These are phyloP conservation scores for Aspergillus sp. DNA, from an alignment of 2,329 filamentous ascomycete species.

Conservation along the genomic window DNA sequence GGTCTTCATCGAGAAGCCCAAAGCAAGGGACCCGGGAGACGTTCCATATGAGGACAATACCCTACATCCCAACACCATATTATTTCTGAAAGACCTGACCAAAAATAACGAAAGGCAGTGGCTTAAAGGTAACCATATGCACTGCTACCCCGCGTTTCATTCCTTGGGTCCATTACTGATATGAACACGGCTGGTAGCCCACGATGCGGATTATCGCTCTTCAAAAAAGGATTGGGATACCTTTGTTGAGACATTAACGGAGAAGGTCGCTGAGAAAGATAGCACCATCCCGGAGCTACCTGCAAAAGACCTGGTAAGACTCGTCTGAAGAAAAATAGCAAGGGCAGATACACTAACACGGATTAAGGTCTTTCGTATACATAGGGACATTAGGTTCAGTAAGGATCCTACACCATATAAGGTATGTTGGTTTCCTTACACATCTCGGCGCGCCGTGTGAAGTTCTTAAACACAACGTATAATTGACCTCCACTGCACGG, in stretches of 20 bases:
- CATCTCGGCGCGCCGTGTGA: background rate
- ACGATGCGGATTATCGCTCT: constrained; percentile 76
- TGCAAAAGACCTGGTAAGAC: constrained; percentile 70
- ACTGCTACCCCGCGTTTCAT: background rate
- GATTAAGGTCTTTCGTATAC: constrained; percentile 72
- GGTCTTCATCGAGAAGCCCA: constrained; percentile 63
- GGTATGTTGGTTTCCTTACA: constrained; percentile 48
- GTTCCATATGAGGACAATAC: constrained; percentile 57
- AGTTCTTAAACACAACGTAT: background rate
- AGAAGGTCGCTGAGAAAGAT: constrained; percentile 70
- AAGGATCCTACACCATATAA: constrained; percentile 88
- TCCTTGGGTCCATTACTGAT: constrained; percentile 4
- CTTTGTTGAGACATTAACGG: constrained; percentile 71
- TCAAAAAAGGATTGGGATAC: constrained; percentile 78
- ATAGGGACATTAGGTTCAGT: constrained; percentile 81
- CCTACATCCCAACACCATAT: constrained; percentile 64
- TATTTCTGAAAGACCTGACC: constrained; percentile 60
- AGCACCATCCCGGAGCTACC: constrained; percentile 84
- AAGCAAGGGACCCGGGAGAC: constrained; percentile 60
- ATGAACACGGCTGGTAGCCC: constrained; percentile 51
- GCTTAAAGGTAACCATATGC: constrained; percentile 55
- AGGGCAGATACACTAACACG: constrained; percentile 12
- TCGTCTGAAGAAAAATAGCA: background rate
- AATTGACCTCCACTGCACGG: constrained; percentile 23
- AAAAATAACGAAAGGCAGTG: constrained; percentile 63